Evolutionary conservation across 2,329 filamentous ascomycete species (phyloP).

Genomic region (Pseudopithomyces chartarum): DNA sequence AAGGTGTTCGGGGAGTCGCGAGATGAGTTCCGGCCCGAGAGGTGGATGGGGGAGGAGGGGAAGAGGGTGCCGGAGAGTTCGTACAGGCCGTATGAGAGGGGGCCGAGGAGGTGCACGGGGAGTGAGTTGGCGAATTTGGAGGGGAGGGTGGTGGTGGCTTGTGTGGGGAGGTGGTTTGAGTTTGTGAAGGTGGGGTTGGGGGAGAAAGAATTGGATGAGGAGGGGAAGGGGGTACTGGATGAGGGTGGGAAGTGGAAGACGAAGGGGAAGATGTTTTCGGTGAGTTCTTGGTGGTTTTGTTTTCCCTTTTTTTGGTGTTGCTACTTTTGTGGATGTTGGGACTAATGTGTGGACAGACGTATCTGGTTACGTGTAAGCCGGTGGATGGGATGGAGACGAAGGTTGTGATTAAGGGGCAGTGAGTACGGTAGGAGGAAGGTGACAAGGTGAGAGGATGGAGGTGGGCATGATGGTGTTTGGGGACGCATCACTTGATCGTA

Average conservation of each 20-base stretch:
- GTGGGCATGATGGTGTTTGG: too few relatives aligned
- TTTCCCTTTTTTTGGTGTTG: background rate
- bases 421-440: too few relatives aligned
- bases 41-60: slow-evolving; percentile 19
- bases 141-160: slow-evolving; percentile 56
- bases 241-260: slow-evolving; percentile 35
- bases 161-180: slow-evolving; percentile 36
- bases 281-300: slow-evolving; percentile 29
- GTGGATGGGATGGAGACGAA: slow-evolving; percentile 38
- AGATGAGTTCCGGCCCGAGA: slow-evolving; percentile 29
- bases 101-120: slow-evolving; percentile 60
- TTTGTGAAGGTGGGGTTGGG: slow-evolving; percentile 43
- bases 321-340: background rate
- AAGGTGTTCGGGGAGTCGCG: slow-evolving; percentile 16
- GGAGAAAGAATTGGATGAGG: slow-evolving; percentile 30
- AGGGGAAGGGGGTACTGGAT: slow-evolving; percentile 29
- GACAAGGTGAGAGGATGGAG: too few relatives aligned
- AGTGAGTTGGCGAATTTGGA: slow-evolving; percentile 60
- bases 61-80: slow-evolving; percentile 47
- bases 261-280: slow-evolving; percentile 38
- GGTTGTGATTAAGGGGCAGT: slow-evolving; percentile 19
- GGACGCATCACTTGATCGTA: too few relatives aligned
- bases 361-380: slow-evolving; percentile 36
- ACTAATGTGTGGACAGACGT: slow-evolving; percentile 23
- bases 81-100: slow-evolving; percentile 59